These are phyloP conservation scores for Beauveria asiatica DNA, from an alignment of 2,329 filamentous ascomycete genomes.

Conservation along the genomic window DNA sequence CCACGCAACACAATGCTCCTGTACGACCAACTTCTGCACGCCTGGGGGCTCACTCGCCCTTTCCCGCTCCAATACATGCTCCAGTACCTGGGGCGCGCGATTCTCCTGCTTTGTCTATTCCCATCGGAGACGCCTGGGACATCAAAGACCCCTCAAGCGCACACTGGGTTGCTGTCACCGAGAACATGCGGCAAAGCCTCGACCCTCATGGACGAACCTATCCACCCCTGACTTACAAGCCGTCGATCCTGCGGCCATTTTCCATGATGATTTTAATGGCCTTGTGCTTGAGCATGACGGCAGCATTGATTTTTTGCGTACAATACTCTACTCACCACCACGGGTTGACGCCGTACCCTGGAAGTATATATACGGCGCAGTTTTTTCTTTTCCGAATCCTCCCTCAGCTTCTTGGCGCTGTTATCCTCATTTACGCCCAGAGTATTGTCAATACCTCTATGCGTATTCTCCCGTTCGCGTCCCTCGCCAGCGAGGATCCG, in stretches of 20 bases:
- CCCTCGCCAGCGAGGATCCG: conserved; percentile 60
- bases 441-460: conserved; percentile 65
- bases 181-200: conserved; percentile 25
- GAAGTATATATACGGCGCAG: conserved; percentile 57
- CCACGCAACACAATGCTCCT: conserved; percentile 16
- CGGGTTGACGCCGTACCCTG: conserved; percentile 60
- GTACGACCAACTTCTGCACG: not conserved
- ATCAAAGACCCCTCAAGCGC: conserved; percentile 9
- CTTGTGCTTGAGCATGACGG: conserved; percentile 61
- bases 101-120: conserved; percentile 5
- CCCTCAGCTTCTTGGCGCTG: conserved; percentile 65
- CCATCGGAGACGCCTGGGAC: not conserved
- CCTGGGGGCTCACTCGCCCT: not conserved
- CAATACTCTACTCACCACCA: conserved; percentile 54
- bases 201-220: conserved; percentile 30
- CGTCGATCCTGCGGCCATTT: conserved; percentile 58
- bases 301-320: conserved; percentile 63
- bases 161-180: conserved; percentile 27
- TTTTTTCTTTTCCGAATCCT: conserved; percentile 86
- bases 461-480: conserved; percentile 67
- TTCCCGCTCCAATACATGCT: not conserved
- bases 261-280: conserved; percentile 53
- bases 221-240: conserved; percentile 58
- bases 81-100: not conserved
- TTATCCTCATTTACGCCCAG: conserved; percentile 70